Base-by-base conservation (phyloP, 2,329 filamentous ascomycete genomes). In the Arachnomyces sp. region DNA sequence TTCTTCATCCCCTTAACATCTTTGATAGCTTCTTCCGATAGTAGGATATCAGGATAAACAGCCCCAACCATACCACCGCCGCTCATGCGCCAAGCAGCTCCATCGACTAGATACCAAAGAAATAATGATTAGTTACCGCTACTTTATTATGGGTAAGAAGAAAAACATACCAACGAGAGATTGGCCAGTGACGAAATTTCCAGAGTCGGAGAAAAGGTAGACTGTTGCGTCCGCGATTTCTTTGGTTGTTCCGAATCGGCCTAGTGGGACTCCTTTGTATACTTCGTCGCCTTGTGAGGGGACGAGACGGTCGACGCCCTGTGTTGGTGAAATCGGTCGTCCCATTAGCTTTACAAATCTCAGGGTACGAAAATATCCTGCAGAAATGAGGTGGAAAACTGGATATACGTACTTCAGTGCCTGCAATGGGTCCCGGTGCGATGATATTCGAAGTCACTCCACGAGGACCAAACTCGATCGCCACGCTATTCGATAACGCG, bases 211-310 rank as follows among this genome's bases (percentile, higher is more conserved):
- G 57, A 95, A 92, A 40, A 96, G 61, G 54, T 81, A 98, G 0
- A 96, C 77, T 0, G 90, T 95, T 1, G 90, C 85, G 62, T 98
- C 90, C 0, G 88, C 84, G 54, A 98, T 88, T 56, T 98, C 90
- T 49, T 82, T 83, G 17, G 94, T 78, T 1, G 76, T 76, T 5
- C 90, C 92, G 61, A 79, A 79, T 42, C 89, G 73, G 1, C 87
- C 87, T 2, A 81, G 65, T 0, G 92, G 92, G 29, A 94, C 74
- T 17, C 72, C 66, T 28, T 70, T 52, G 1, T 66, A 63, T 0
- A 64, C 61, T 11, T 67, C 62, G 1, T 71, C 68, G 1, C 73
- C 62, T 39, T 73, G 68, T 15, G 73, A 71, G 25, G 76, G 70
- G 2, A 73, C 51, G 2, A 84, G 68, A 8, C 84, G 72, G 34